Evolutionary conservation across 2,329 filamentous ascomycete genomes (phyloP).

Genomic region (Trichoderma guizhouense): DNA sequence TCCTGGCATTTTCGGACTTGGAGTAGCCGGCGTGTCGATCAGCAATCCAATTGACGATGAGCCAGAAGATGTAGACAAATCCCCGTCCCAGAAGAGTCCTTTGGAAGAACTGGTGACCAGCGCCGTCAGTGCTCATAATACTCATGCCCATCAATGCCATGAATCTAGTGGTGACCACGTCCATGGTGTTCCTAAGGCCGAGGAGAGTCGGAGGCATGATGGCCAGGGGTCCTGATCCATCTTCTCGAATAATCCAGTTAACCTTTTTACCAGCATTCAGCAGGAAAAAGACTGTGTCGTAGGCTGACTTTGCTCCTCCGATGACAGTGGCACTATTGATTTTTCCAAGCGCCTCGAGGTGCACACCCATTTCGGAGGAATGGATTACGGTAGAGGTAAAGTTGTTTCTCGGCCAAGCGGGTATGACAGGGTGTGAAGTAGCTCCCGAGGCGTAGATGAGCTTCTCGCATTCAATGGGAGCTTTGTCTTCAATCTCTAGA

Average conservation of each 20-base stretch:
- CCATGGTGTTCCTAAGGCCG: conserved; percentile 29
- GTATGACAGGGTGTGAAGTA: conserved; percentile 25
- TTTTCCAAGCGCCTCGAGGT: background rate
- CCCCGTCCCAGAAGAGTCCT: background rate
- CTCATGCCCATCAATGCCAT: conserved; percentile 26
- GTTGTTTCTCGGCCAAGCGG: conserved; percentile 22
- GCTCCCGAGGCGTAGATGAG: conserved; percentile 27
- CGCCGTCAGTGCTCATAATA: conserved; percentile 28
- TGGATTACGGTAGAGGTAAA: conserved; percentile 30
- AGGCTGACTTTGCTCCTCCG: conserved; percentile 34
- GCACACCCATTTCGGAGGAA: conserved; percentile 24
- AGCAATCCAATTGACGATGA: background rate
- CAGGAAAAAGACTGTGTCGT: conserved; percentile 33
- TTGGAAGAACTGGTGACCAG: background rate
- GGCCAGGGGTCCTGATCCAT: background rate
- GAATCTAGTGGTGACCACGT: conserved; percentile 27
- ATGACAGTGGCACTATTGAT: conserved; percentile 26
- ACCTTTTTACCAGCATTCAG: conserved; percentile 31
- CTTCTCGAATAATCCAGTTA: conserved; percentile 33
- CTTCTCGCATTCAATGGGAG: conserved; percentile 22
- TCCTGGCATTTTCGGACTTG: background rate
- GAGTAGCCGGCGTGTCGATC: background rate
- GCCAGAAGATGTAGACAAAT: background rate
- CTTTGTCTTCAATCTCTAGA: conserved; percentile 23
- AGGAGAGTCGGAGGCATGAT: conserved; percentile 19